A percentile compares a stretch with the other conserved stretches of the same genome.
Evolutionary conservation across 495 filamentous ascomycete species (phyloP).

Genomic region (Lasiosphaeria hispida): DNA sequence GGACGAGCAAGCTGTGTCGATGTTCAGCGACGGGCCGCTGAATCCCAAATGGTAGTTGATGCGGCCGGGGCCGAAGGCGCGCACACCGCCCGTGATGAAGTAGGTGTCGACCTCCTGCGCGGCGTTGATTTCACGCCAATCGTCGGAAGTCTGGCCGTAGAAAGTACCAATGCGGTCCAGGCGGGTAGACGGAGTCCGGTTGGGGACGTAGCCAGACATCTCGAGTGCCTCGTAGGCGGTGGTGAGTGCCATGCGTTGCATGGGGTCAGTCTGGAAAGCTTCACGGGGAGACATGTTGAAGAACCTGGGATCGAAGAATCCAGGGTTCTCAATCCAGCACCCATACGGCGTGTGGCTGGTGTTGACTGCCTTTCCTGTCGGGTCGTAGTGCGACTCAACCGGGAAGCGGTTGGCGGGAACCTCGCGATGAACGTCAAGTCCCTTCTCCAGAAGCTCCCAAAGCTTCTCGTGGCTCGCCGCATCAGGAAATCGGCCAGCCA

Average conservation of each 20-base stretch:
- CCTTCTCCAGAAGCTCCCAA: constrained; percentile 70
- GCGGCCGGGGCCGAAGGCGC: constrained; percentile 82
- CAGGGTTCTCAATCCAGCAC: constrained; percentile 85
- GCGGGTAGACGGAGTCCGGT: constrained; percentile 79
- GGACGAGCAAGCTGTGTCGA: constrained; percentile 90
- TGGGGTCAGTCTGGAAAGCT: constrained; percentile 83
- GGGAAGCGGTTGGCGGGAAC: constrained; percentile 76
- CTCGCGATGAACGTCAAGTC: constrained; percentile 57
- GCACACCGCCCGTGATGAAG: constrained; percentile 85
- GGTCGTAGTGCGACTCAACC: constrained; percentile 73
- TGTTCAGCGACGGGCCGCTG: constrained; percentile 77
- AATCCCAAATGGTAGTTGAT: constrained; percentile 89
- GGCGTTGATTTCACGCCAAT: constrained; percentile 89
- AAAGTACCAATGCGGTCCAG: constrained; percentile 85
- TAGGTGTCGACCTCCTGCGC: constrained; percentile 91
- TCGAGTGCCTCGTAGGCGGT: constrained; percentile 91
- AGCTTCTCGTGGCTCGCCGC: constrained; percentile 62
- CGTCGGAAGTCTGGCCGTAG: constrained; percentile 89
- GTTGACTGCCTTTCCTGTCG: constrained; percentile 72
- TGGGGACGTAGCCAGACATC: constrained; percentile 84
- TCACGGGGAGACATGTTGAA: constrained; percentile 97
- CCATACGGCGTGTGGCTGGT: constrained; percentile 82
- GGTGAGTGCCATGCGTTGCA: constrained; percentile 77
- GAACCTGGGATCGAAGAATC: constrained; percentile 81
- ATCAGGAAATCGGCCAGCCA: constrained; percentile 74